These are phyloP conservation scores for Fusarium guadeloupense DNA, from an alignment of 2,329 filamentous ascomycete genomes.

Conservation along the genomic window DNA sequence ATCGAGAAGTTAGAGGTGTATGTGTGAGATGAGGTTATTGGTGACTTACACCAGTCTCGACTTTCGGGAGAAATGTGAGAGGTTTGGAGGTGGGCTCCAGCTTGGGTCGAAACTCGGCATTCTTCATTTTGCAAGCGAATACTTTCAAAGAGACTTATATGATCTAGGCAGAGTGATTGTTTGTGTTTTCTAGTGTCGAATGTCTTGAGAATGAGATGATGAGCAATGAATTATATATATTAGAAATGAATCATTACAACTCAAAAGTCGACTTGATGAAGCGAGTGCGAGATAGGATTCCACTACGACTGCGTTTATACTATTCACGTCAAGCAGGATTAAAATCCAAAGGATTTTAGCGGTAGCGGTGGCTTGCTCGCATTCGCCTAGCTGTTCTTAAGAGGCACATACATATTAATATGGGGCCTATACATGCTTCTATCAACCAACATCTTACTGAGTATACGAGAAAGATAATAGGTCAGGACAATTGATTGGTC, in stretches of 20 bases:
- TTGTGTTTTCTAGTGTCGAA: not conserved
- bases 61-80: constrained; percentile 21
- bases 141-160: not conserved
- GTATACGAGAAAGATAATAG: no score
- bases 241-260: not conserved
- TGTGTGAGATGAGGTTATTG: not conserved
- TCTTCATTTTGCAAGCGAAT: constrained; percentile 11
- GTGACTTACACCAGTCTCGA: constrained; percentile 32
- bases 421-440: no score
- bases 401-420: no score
- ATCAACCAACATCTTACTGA: no score
- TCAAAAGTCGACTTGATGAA: not conserved
- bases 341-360: not conserved
- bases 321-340: not conserved
- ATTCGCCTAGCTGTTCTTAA: constrained; percentile 11
- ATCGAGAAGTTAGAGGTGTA: not conserved
- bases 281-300: constrained; percentile 18
- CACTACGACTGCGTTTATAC: not conserved
- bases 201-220: not conserved
- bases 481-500: no score
- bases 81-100: constrained; percentile 37
- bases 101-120: constrained; percentile 38
- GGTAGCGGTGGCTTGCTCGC: constrained; percentile 17
- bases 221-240: not conserved
- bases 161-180: no score